Evolutionary conservation across 345 rosid species (phyloP).

Genomic region (Aurinia saxatilis): DNA sequence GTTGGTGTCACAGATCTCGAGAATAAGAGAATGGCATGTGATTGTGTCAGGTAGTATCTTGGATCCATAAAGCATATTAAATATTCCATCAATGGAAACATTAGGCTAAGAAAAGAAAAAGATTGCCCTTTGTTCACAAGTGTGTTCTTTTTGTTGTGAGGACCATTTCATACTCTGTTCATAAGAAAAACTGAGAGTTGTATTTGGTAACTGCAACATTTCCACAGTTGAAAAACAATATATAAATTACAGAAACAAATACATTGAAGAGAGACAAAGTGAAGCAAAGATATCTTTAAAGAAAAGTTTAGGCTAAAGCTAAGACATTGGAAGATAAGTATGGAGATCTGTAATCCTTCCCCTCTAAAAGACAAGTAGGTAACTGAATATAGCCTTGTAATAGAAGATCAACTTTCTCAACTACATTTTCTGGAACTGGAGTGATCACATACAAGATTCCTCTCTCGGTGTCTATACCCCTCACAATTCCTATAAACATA

Average conservation of each 20-base stretch:
- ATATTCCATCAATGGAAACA: too few species aligned
- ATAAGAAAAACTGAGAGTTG: too few species aligned
- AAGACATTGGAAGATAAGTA: constrained; percentile 61
- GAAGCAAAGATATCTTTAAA: not conserved
- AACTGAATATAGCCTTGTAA: constrained; percentile 76
- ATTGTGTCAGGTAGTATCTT: too few species aligned
- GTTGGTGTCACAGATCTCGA: too few species aligned
- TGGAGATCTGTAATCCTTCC: constrained; percentile 70
- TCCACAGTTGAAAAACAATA: not conserved
- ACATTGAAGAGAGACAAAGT: not conserved
- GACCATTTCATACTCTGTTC: too few species aligned
- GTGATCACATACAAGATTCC: constrained; percentile 71
- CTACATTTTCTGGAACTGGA: constrained; percentile 60
- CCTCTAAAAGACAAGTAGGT: constrained; percentile 81
- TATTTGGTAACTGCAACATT: not conserved
- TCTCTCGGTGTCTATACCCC: constrained; percentile 69
- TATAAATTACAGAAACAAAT: not conserved
- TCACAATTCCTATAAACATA: constrained; percentile 62
- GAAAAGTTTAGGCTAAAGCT: constrained; percentile 36
- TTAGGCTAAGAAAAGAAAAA: too few species aligned
- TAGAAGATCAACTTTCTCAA: constrained; percentile 72
- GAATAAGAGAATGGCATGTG: too few species aligned
- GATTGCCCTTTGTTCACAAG: too few species aligned
- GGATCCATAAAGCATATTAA: too few species aligned
- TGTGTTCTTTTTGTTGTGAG: too few species aligned